Conservation (phyloP, 23 red algal species). For the Gracilariopsis chorda region DNA sequence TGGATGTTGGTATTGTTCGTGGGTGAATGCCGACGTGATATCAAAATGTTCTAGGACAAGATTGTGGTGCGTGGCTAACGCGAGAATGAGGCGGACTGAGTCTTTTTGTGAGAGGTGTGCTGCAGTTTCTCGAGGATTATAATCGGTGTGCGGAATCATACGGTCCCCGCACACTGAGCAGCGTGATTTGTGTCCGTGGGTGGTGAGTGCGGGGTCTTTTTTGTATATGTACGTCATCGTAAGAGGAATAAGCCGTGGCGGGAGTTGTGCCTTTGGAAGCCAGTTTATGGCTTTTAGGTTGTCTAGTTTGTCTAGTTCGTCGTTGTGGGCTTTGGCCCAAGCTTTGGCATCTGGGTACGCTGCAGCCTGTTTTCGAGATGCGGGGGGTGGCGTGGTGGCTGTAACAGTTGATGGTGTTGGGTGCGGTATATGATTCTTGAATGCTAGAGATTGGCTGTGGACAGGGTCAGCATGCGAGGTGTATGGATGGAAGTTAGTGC, state of each 20-base stretch:
- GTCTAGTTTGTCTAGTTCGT: slow-evolving; percentile 19
- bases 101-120: not conserved
- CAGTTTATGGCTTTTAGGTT: slow-evolving; percentile 8
- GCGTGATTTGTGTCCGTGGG: not conserved
- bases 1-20: not conserved
- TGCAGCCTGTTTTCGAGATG: not conserved
- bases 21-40: not conserved
- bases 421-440: not conserved
- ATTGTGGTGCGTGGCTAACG: not conserved
- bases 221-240: not conserved
- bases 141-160: not conserved
- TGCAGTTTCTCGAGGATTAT: not conserved
- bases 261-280: not conserved
- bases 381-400: not conserved
- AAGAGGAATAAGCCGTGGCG: not conserved
- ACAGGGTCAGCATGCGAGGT: not conserved
- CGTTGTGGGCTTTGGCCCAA: slow-evolving; percentile 10
- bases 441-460: not conserved
- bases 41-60: not conserved
- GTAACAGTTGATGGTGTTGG: not conserved
- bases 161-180: not conserved
- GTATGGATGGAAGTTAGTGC: slow-evolving; percentile 30
- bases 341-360: not conserved
- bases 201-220: not conserved
- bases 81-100: not conserved